phyloP scores from a whole-genome alignment of 192 early-diverging fungal species.

The Entomortierella parvispora region DNA sequence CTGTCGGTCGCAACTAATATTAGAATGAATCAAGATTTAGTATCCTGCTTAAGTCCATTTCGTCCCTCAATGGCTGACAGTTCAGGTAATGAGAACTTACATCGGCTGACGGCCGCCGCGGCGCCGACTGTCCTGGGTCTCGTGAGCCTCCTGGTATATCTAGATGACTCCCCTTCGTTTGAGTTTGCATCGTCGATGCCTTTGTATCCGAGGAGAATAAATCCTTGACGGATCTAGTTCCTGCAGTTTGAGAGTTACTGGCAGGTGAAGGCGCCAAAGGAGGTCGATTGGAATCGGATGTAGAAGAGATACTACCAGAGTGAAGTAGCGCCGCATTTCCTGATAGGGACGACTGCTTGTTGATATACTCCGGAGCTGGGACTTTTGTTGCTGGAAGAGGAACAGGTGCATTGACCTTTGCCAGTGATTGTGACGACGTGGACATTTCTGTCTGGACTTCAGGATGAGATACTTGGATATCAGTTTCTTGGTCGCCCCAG shows the following conservation, averaged over 20 bases:
- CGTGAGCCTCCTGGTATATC: neutral
- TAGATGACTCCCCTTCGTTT: neutral
- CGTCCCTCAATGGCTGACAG: neutral
- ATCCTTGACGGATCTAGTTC: constrained; percentile 11
- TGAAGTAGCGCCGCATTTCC: no score
- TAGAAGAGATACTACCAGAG: no score
- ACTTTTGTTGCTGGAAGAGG: no score
- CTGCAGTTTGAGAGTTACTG: neutral
- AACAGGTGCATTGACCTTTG: no score
- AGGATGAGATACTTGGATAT: no score
- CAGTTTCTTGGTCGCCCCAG: constrained; percentile 18
- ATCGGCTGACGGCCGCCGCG: constrained; percentile 25
- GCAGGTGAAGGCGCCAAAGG: neutral
- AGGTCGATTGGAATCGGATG: no score
- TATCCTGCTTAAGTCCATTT: no score
- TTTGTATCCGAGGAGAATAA: constrained; percentile 6
- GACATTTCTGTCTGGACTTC: no score
- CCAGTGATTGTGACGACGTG: no score
- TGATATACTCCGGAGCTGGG: no score
- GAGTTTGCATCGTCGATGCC: neutral
- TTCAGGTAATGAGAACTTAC: constrained; percentile 2
- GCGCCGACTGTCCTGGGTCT: neutral
- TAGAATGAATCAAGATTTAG: neutral
- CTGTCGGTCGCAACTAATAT: constrained; percentile 29
- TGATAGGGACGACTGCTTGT: no score